Percentiles rank a stretch among this genome's conserved stretches.
These are phyloP conservation scores for Vitis hybrid DNA, from an alignment of 177 flowering plant genomes.

Conservation along the genomic window DNA sequence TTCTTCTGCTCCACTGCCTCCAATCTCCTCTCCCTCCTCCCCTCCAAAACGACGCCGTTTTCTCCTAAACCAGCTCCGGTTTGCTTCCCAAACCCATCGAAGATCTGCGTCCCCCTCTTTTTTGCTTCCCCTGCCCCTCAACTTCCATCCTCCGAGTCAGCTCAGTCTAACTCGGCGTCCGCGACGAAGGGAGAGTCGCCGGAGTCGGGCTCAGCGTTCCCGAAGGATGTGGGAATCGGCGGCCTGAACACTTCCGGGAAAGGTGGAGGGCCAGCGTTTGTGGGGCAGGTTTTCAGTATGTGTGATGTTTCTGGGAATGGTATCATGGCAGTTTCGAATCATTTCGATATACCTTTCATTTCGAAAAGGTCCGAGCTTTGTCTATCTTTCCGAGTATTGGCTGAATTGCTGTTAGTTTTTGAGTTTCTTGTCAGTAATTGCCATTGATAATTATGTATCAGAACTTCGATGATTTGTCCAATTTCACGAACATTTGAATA, in stretches of 20 bases:
- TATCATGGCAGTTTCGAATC: conserved; percentile 89
- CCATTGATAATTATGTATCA: no score
- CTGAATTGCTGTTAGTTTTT: no score
- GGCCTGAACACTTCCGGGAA: conserved; percentile 41
- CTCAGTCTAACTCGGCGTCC: conserved; percentile 19
- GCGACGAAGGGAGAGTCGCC: conserved; percentile 23
- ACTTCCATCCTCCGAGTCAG: conserved; percentile 13
- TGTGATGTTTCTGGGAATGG: conserved; percentile 94
- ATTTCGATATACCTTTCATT: conserved; percentile 72
- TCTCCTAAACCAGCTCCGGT: neutral
- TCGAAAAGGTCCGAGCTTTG: conserved; percentile 54
- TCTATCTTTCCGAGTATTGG: no score
- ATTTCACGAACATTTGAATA: no score
- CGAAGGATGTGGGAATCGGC: conserved; percentile 56
- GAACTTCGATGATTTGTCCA: no score
- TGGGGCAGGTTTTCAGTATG: conserved; percentile 95
- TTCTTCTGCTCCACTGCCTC: conserved; percentile 28
- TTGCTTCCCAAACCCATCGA: conserved; percentile 5
- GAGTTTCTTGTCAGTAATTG: no score
- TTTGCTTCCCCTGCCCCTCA: conserved; percentile 16
- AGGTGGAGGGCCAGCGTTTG: conserved; percentile 90
- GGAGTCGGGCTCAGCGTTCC: conserved; percentile 40
- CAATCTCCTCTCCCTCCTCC: conserved; percentile 24
- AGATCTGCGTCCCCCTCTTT: conserved; percentile 18
- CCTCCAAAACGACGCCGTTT: conserved; percentile 19